Evolutionary conservation across 2,329 filamentous ascomycete species (phyloP), one percentile per base, ranked within the genome.

Genomic region (Celoporthe dispersa): DNA sequence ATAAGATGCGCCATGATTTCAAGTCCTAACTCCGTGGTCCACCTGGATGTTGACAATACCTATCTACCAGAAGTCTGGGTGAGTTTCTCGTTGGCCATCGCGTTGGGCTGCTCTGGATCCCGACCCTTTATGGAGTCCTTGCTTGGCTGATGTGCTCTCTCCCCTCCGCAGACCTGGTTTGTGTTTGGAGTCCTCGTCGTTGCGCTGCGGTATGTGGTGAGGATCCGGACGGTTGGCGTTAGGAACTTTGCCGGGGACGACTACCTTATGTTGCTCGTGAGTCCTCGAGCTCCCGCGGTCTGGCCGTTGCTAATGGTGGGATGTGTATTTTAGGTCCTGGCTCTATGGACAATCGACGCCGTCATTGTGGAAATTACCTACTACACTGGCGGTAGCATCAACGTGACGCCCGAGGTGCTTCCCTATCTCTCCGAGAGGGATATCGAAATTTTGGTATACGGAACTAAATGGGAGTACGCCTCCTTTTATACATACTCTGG

Each of bases 401-500:
- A 78, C 59, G 70, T 77, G 1, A 73, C 72, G 2, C 65, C 73
- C 11, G 71, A 71, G 2, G 41, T 67, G 11, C 71, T 73, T 1
- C 28, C 66, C 0, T 28, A 48, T 0, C 69, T 77, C 1, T 73
- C 73, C 2, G 69, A 76, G 0, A 64, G 73, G 3, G 76, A 78
- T 28, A 69, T 75, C 1, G 31, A 44, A 0, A 70, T 74, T 3
- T 70, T 77, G 12, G 41, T 66, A 12, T 73, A 71, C n/a, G 76
- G 75, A 0, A 73, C 73, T 8, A 73, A 73, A 55, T 67, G 76
- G 68, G 76, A 77, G 57, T 77, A 73, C 11, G 31, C 68, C 0
- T 77, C 76, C 1, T 77, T 74, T 64, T 77, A 74, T 12, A 74
- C 75, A 2, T 77, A 77, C 35, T 70, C 73, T 4, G 76, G 71